A percentile compares a stretch with the other conserved stretches of the same genome.
Conservation (phyloP, 306 rosid species). For the Acacia confusa region DNA sequence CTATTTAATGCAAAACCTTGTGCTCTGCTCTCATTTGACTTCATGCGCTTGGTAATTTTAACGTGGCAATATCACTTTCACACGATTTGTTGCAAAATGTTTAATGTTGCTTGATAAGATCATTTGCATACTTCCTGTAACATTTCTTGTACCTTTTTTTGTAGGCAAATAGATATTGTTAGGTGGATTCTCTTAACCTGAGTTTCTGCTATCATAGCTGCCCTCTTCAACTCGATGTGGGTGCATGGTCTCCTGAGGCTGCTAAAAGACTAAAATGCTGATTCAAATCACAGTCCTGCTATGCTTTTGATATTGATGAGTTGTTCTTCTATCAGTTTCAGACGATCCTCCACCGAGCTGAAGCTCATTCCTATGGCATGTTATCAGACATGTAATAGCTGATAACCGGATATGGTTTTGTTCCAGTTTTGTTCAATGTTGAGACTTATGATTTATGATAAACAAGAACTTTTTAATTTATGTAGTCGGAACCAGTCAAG, state of each 20-base stretch:
- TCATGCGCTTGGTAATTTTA: background rate
- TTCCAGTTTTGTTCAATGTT: slow-evolving; percentile 16
- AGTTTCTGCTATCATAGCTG: background rate
- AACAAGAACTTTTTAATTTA: background rate
- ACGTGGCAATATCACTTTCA: background rate
- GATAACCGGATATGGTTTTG: slow-evolving; percentile 8
- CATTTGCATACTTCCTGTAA: background rate
- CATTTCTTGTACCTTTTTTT: background rate
- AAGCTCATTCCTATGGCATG: background rate
- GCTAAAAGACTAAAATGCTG: slow-evolving; percentile 7
- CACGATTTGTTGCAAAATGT: background rate
- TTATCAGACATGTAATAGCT: slow-evolving; percentile 24
- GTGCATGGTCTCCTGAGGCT: slow-evolving; percentile 5
- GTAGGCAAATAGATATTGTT: background rate
- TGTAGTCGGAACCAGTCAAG: background rate
- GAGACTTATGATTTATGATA: slow-evolving; percentile 5
- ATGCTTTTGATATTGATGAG: slow-evolving; percentile 21
- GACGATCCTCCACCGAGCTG: slow-evolving; percentile 20
- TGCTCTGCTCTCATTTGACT: background rate
- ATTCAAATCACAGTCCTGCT: slow-evolving; percentile 4
- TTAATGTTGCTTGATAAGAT: background rate
- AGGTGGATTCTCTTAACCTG: background rate
- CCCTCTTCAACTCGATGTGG: background rate
- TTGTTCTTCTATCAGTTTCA: slow-evolving; percentile 30
- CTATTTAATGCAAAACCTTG: background rate